Base-by-base conservation (phyloP, 2,329 filamentous ascomycete species). In the Fusarium cicatricum region DNA sequence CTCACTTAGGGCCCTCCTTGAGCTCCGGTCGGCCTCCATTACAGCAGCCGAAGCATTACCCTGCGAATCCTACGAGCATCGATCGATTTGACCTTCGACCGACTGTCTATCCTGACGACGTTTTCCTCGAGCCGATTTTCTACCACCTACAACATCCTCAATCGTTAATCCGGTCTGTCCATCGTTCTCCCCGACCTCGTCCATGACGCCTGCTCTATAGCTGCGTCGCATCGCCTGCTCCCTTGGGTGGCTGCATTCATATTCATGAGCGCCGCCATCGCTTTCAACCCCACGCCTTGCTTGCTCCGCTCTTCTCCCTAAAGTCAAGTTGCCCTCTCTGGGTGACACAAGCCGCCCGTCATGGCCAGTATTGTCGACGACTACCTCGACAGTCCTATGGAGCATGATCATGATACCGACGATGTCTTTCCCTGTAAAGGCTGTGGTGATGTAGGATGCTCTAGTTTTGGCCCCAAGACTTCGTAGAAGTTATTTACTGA, bases 391-490 rank as follows among this genome's bases (percentile, higher is more conserved):
- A 82, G 77, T 69, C 83, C 86, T 47, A 82, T 90, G 80, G 91
- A 96, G 57, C 83, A 84, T 61, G 92, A 96, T 57, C 83, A 84
- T 61, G 92, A 96, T 58, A 83, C 84, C 62, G 92, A 96, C 68
- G 92, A 96, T 73, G 82, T 90, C 64, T 96, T 91, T 71, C 91
- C 91, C 58, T 97, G 92, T 81, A 96, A 96, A 80, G 92, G 91
- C 55, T 97, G 92, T 77, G 92, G 92, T 79, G 91, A 96, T 83
- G 91, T 96, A 82, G 70, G 82, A 15, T 55, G 36, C 38, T 52
- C 38, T 39, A 26, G 28, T 55, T 46, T 14, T 15, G 29, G 29
- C 14, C 36, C 28, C 15, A 5, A 12, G 17, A 26, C 32, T 23
- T 16, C n/a, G 42, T 34, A 29, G 19, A 21, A 38, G 21, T 49